Conservation (phyloP, 768 basidiomycete species). For the Lactarius deliciosus region DNA sequence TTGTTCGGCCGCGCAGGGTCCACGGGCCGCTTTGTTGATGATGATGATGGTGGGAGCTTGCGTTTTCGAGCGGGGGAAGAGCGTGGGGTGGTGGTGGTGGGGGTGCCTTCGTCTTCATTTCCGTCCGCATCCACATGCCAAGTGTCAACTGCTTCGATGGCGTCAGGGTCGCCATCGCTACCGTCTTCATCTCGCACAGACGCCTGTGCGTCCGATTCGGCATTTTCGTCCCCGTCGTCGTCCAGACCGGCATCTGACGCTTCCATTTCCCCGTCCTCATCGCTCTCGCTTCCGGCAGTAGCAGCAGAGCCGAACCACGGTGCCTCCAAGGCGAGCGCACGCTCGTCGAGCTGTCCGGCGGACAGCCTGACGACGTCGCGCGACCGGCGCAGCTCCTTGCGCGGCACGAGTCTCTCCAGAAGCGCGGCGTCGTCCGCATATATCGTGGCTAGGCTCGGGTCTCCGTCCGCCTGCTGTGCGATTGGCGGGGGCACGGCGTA, state of each 20-base stretch:
- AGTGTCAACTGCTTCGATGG: conserved; percentile 37
- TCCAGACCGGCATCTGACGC: conserved; percentile 36
- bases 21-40: conserved; percentile 6
- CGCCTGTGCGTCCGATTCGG: neutral
- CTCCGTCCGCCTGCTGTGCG: conserved; percentile 7
- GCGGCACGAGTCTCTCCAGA: conserved; percentile 47
- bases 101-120: conserved; percentile 21
- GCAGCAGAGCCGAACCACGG: conserved; percentile 38
- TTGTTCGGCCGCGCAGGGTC: conserved; percentile 33
- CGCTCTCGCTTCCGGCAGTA: neutral
- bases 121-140: conserved; percentile 30
- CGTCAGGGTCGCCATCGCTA: conserved; percentile 39
- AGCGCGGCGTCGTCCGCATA: conserved; percentile 51
- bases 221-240: conserved; percentile 24
- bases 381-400: conserved; percentile 67
- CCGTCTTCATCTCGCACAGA: conserved; percentile 39
- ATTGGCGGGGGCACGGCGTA: conserved; percentile 58
- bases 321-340: conserved; percentile 43
- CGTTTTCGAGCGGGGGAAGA: conserved; percentile 34
- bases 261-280: conserved; percentile 40
- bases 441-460: conserved; percentile 35
- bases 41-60: conserved; percentile 32
- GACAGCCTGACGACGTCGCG: conserved; percentile 50
- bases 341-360: conserved; percentile 41
- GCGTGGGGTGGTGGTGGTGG: conserved; percentile 20